Conservation (phyloP, 1,284 basidiomycete genomes). For the Dichomitus squalens region DNA sequence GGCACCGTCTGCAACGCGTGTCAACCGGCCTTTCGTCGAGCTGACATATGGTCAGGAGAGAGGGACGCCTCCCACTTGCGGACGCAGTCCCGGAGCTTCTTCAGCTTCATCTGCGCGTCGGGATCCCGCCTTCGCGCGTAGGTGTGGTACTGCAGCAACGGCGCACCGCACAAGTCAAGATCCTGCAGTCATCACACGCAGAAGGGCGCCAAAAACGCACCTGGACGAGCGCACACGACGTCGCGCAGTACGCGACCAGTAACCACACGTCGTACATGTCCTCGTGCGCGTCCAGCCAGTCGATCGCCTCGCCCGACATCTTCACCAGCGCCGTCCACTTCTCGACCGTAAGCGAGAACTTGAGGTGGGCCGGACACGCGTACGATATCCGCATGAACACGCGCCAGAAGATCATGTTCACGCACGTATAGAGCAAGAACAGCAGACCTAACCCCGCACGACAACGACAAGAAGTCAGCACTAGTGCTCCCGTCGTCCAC, state of each 20-base stretch:
- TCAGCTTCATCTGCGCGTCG: conserved; percentile 73
- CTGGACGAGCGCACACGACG: conserved; percentile 89
- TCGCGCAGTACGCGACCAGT: conserved; percentile 86
- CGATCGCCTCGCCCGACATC: conserved; percentile 79
- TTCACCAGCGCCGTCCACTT: conserved; percentile 77
- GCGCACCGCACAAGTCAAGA: background rate
- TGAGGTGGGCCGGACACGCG: conserved; percentile 82
- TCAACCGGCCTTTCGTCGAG: conserved; percentile 77
- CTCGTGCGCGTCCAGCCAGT: conserved; percentile 88
- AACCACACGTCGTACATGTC: conserved; percentile 85
- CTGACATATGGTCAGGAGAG: conserved; percentile 87
- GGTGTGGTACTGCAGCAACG: conserved; percentile 75
- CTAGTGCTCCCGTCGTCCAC: background rate
- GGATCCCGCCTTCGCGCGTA: conserved; percentile 84
- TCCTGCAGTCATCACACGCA: background rate
- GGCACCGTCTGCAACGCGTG: conserved; percentile 28
- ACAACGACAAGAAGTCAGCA: no score
- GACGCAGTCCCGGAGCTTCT: conserved; percentile 81
- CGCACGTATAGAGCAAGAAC: conserved; percentile 84
- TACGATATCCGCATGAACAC: conserved; percentile 96
- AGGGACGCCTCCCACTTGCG: conserved; percentile 81
- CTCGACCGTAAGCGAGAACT: conserved; percentile 79
- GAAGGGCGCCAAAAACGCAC: conserved; percentile 48
- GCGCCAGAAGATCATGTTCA: conserved; percentile 90
- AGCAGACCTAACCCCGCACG: conserved; percentile 65